These are phyloP conservation scores for Xylariales sp. DNA, from an alignment of 2,329 filamentous ascomycete genomes.

Conservation along the genomic window DNA sequence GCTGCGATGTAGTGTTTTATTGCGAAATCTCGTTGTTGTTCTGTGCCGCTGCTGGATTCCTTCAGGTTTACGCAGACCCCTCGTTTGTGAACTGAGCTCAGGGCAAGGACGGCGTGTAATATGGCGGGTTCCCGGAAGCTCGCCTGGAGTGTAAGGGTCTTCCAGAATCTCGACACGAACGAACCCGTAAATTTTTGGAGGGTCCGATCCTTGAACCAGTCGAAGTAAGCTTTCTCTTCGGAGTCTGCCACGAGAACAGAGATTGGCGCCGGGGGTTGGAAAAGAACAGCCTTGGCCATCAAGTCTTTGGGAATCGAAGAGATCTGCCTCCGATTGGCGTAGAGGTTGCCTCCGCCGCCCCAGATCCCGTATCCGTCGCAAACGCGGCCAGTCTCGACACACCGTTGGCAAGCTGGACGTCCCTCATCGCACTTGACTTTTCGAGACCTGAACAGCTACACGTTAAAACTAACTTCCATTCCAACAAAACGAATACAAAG, in stretches of 20 bases:
- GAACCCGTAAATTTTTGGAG: slow-evolving; percentile 29
- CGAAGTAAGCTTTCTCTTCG: slow-evolving; percentile 29
- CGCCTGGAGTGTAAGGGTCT: slow-evolving; percentile 29
- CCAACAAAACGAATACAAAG: not conserved
- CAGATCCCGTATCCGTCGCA: slow-evolving; percentile 26
- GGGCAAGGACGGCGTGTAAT: slow-evolving; percentile 32
- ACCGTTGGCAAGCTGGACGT: slow-evolving; percentile 19
- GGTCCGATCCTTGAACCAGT: slow-evolving; percentile 38
- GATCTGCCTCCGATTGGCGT: not conserved
- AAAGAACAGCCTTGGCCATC: slow-evolving; percentile 21
- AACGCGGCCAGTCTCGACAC: slow-evolving; percentile 20
- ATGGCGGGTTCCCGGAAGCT: slow-evolving; percentile 31
- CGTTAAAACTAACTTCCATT: not conserved
- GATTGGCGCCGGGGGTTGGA: slow-evolving; percentile 9
- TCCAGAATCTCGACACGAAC: slow-evolving; percentile 34
- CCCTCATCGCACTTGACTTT: slow-evolving; percentile 26
- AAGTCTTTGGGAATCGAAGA: too few relatives aligned
- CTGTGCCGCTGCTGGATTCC: not conserved
- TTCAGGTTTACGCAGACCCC: too few relatives aligned
- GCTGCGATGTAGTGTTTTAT: slow-evolving; percentile 32
- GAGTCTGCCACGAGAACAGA: slow-evolving; percentile 10
- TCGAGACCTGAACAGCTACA: slow-evolving; percentile 13
- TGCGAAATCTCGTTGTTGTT: slow-evolving; percentile 9
- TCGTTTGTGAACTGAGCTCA: slow-evolving; percentile 31
- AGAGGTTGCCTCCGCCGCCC: slow-evolving; percentile 18